Conservation (phyloP, 768 basidiomycete genomes). For the Xerocomellus intermedius region DNA sequence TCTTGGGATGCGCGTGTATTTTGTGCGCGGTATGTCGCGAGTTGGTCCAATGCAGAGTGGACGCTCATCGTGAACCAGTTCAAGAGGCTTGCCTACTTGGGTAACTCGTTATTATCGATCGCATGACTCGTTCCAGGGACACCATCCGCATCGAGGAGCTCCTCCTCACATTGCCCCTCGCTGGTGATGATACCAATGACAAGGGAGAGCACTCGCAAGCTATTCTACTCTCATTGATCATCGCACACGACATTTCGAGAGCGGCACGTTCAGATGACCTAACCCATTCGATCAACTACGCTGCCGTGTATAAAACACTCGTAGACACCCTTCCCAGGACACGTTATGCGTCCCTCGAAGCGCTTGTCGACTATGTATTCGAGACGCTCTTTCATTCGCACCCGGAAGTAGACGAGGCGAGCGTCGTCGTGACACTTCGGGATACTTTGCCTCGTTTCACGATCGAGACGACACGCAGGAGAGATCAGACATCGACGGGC, state of each 20-base stretch:
- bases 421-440: slow-evolving; percentile 47
- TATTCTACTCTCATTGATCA: slow-evolving; percentile 48
- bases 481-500: slow-evolving; percentile 14
- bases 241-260: slow-evolving; percentile 48
- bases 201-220: slow-evolving; percentile 43
- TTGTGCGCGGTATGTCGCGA: slow-evolving; percentile 53
- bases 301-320: slow-evolving; percentile 37
- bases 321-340: slow-evolving; percentile 22
- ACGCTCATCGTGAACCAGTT: slow-evolving; percentile 40
- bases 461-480: slow-evolving; percentile 37
- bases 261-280: slow-evolving; percentile 57
- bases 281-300: slow-evolving; percentile 61
- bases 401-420: slow-evolving; percentile 35
- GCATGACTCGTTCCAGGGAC: slow-evolving; percentile 14
- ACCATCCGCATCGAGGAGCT: slow-evolving; percentile 51
- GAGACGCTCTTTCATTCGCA: slow-evolving; percentile 37
- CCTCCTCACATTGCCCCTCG: slow-evolving; percentile 40
- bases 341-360: slow-evolving; percentile 45
- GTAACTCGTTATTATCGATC: neutral
- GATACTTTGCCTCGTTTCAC: slow-evolving; percentile 45
- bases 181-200: slow-evolving; percentile 31
- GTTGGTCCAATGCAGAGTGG: slow-evolving; percentile 46
- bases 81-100: neutral
- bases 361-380: slow-evolving; percentile 43
- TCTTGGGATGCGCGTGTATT: slow-evolving; percentile 56